Evolutionary conservation across 2,329 filamentous ascomycete genomes (phyloP), one percentile per base, ranked within the genome.

Genomic region (Botryosphaeria dothidea): DNA sequence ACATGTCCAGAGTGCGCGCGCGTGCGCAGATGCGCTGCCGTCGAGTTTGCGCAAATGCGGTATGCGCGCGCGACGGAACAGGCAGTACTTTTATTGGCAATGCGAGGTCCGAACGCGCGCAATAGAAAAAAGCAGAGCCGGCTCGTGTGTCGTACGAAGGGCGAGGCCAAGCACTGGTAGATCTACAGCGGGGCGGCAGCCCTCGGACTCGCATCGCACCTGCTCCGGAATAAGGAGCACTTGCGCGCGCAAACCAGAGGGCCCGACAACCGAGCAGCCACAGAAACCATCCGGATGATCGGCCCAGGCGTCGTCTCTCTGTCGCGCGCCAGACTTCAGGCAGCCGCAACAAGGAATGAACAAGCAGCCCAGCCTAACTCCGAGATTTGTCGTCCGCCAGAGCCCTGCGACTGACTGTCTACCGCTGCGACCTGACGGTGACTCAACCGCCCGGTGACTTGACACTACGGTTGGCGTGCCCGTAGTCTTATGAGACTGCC

Each of bases 141-240:
- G 27, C 29, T 21, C 56, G 25, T 46, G 15, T 19, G 41, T 46
- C 56, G 56, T 46, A 46, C 56, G 54, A 43, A 56, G 21, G 46
- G 2, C 23, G 15, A 29, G 15, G 52, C 52, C 36, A 57, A 43
- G 52, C 36, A 13, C 29, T 21, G 4, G 58, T 21, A 19, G 58
- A 62, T 62, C 58, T 34, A 62, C 58, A 36, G 58, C 58, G 58
- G 58, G 58, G 58, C 58, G 58, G 58, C 23, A 45, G 43, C 27
- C 27, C 27, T 60, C 56, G 56, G 56, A 45, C 56, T 60, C 56
- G 56, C 56, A 49, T 49, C 52, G 36, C 31, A 19, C 46, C 21
- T 23, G 58, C 23, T 21, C 41, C 56, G 56, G 56, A 46, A 23
- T 3, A 25, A 13, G 36, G 41, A 46, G 36, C 38, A 57, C 9